Evolutionary conservation across 768 basidiomycete genomes (phyloP).

Genomic region (Mycena alexandri): DNA sequence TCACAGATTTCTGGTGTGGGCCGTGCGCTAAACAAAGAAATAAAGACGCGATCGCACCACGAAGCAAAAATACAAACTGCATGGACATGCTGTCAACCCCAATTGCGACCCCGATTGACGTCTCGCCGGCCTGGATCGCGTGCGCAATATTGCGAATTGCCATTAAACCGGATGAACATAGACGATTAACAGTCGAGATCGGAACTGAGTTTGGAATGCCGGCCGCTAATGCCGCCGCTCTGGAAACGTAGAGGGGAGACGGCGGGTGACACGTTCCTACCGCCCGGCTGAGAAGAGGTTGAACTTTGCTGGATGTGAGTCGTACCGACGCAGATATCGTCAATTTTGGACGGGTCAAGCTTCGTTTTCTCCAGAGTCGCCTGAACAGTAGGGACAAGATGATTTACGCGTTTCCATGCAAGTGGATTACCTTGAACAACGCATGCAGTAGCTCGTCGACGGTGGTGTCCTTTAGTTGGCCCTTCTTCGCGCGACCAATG

Average conservation of each 20-base stretch:
- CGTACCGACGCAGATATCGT: conserved; percentile 88
- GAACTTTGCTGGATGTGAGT: background rate
- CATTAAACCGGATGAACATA: conserved; percentile 95
- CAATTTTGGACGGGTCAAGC: conserved; percentile 78
- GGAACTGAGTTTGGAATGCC: conserved; percentile 90
- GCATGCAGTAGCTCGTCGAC: conserved; percentile 90
- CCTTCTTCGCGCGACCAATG: conserved; percentile 90
- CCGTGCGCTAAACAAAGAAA: conserved; percentile 63
- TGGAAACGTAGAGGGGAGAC: conserved; percentile 84
- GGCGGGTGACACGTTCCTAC: conserved; percentile 87
- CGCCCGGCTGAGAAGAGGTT: conserved; percentile 2
- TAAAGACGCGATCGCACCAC: conserved; percentile 16
- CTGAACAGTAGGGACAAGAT: conserved; percentile 49
- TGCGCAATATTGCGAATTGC: conserved; percentile 93
- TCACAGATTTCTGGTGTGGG: conserved; percentile 78
- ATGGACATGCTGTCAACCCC: conserved; percentile 88
- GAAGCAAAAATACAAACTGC: conserved; percentile 61
- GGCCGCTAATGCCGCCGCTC: conserved; percentile 89
- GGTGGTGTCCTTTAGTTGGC: conserved; percentile 88
- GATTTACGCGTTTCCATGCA: background rate
- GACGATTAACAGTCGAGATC: conserved; percentile 91
- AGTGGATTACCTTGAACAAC: conserved; percentile 75
- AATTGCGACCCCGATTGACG: conserved; percentile 87
- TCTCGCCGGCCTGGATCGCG: conserved; percentile 85
- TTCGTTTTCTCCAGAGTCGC: conserved; percentile 75